Evolutionary conservation across 805 yeast species (phyloP).

Genomic region (Vanderwaltozyma tropicalis): DNA sequence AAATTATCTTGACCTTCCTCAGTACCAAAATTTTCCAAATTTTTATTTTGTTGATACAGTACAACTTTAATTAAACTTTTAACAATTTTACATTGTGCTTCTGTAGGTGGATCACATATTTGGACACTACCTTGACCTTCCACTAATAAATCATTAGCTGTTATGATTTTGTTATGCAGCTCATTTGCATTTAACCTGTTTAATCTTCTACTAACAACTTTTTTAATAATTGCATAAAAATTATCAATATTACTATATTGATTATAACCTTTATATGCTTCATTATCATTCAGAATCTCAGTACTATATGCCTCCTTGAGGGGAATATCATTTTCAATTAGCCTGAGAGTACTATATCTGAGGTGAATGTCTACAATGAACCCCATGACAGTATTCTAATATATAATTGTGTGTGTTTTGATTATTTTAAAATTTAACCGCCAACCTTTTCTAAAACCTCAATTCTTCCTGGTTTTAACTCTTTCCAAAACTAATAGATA

Average conservation of each 20-base stretch:
- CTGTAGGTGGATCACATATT: slow-evolving; percentile 13
- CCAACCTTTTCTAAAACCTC: no score
- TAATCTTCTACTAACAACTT: slow-evolving; percentile 11
- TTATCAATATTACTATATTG: not conserved
- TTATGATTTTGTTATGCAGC: slow-evolving; percentile 6
- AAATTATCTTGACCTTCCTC: slow-evolving; percentile 18
- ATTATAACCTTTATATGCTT: no score
- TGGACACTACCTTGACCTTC: slow-evolving; percentile 16
- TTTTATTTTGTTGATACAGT: slow-evolving; percentile 11
- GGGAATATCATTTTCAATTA: not conserved
- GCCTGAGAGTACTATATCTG: not conserved
- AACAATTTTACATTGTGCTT: slow-evolving; percentile 16
- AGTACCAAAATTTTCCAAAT: slow-evolving; percentile 2
- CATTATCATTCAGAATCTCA: no score
- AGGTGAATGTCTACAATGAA: not conserved
- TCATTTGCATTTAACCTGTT: slow-evolving; percentile 2
- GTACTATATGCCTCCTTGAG: not conserved
- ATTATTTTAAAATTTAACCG: no score
- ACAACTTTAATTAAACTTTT: slow-evolving; percentile 17
- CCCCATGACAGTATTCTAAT: no score
- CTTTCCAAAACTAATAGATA: no score
- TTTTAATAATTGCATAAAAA: slow-evolving; percentile 7
- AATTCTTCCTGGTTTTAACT: no score
- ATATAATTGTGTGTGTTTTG: no score
- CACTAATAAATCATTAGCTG: slow-evolving; percentile 7